Conservation (phyloP, 2,329 filamentous ascomycete species). For the Arthrobotrys musiformis region DNA sequence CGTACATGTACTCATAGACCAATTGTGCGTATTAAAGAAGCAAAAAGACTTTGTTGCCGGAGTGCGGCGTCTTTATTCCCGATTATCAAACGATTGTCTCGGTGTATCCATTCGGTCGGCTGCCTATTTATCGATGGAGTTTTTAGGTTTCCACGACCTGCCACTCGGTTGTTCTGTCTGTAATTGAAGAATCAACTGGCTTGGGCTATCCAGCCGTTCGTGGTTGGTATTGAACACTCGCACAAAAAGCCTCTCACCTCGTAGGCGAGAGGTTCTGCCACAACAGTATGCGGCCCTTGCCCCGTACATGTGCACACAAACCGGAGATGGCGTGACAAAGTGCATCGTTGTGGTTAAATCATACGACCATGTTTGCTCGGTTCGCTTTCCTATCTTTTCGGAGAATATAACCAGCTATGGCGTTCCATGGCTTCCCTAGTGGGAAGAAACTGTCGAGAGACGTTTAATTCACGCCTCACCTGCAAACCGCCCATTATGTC, state of each 20-base stretch:
- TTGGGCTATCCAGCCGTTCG: not conserved
- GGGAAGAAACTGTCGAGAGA: conserved; percentile 14
- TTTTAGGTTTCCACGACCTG: conserved; percentile 17
- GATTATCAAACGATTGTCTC: not conserved
- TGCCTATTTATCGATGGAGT: conserved; percentile 36
- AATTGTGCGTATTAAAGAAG: conserved; percentile 50
- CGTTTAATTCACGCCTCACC: conserved; percentile 22
- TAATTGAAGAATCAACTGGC: not conserved
- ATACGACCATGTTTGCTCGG: conserved; percentile 45
- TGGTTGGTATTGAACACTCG: not conserved
- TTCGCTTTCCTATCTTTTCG: conserved; percentile 49
- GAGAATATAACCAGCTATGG: conserved; percentile 51
- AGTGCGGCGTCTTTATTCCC: conserved; percentile 32
- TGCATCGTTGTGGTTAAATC: conserved; percentile 15
- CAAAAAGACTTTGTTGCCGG: conserved; percentile 33
- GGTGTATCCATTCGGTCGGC: conserved; percentile 7
- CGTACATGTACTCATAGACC: too few species aligned
- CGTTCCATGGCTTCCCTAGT: conserved; percentile 30
- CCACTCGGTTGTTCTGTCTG: conserved; percentile 37
- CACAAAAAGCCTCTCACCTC: conserved; percentile 23
- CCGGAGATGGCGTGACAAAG: conserved; percentile 14
- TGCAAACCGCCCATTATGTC: conserved; percentile 33
- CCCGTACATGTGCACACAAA: not conserved
- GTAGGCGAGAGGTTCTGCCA: conserved; percentile 23
- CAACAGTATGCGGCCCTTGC: not conserved